Conservation (phyloP, 805 yeast genomes). For the Cyberlindnera galapagoensis region DNA sequence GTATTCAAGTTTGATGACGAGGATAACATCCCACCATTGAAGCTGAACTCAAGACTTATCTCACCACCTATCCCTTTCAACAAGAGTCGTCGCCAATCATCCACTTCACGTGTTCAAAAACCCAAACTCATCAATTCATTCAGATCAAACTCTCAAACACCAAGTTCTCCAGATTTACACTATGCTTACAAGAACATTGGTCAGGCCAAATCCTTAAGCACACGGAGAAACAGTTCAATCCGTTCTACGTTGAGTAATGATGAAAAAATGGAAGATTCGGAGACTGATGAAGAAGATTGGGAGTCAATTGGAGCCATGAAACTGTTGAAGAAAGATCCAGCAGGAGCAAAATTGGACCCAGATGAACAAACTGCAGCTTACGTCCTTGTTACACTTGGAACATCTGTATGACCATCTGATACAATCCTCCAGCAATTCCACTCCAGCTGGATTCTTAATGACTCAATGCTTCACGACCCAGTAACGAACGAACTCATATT, state of each 20-base stretch:
- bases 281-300: slow-evolving; percentile 99
- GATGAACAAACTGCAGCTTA: slow-evolving; percentile 53
- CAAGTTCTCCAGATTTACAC: slow-evolving; percentile 27
- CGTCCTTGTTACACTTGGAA: slow-evolving; percentile 58
- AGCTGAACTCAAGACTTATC: slow-evolving; percentile 19
- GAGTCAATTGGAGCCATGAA: slow-evolving; percentile 77
- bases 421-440: too few relatives aligned
- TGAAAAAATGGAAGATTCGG: slow-evolving; percentile 26
- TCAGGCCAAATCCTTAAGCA: slow-evolving; percentile 1
- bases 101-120: slow-evolving; percentile 19
- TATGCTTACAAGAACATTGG: slow-evolving; percentile 7
- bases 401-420: slow-evolving; percentile 23
- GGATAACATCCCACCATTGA: slow-evolving; percentile 24
- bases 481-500: too few relatives aligned
- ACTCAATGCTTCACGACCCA: too few relatives aligned
- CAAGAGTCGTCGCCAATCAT: slow-evolving; percentile 14
- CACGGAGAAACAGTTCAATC: slow-evolving; percentile 27
- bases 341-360: slow-evolving; percentile 11
- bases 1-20: slow-evolving; percentile 33
- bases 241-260: slow-evolving; percentile 37
- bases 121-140: slow-evolving; percentile 17
- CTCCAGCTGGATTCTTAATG: too few relatives aligned
- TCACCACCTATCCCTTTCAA: slow-evolving; percentile 17
- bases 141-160: slow-evolving; percentile 31
- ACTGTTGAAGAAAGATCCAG: slow-evolving; percentile 33